A percentile compares a stretch with the other conserved stretches of the same genome.
These are phyloP conservation scores for Backusella morwellensis DNA, from an alignment of 192 early-diverging fungal genomes.

Conservation along the genomic window DNA sequence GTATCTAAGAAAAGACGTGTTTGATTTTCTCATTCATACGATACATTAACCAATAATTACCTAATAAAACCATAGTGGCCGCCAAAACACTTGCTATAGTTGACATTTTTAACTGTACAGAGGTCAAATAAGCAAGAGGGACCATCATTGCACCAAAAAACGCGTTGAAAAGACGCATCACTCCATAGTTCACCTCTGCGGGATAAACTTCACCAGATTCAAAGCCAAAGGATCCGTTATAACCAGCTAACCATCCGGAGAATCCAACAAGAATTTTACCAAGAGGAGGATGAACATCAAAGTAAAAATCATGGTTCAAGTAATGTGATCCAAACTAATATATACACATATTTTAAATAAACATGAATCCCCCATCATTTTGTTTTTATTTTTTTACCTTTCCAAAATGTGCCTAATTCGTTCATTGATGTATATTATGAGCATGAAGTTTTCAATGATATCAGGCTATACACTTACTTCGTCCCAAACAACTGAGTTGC, in stretches of 20 bases:
- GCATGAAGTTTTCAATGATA: neutral
- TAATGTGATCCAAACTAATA: conserved; percentile 93
- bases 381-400: conserved; percentile 38
- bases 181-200: conserved; percentile 74
- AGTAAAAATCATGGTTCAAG: conserved; percentile 90
- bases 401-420: conserved; percentile 52
- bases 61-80: conserved; percentile 74
- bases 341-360: neutral
- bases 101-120: conserved; percentile 71
- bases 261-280: conserved; percentile 95
- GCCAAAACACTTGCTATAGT: conserved; percentile 66
- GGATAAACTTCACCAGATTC: conserved; percentile 80
- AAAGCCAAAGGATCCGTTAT: conserved; percentile 86
- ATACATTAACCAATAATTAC: conserved; percentile 34
- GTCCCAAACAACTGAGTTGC: conserved; percentile 70
- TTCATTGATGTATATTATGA: neutral
- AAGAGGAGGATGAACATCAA: conserved; percentile 97
- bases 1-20: conserved; percentile 48
- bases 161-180: conserved; percentile 90
- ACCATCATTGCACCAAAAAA: conserved; percentile 87
- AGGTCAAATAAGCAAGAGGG: conserved; percentile 89
- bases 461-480: conserved; percentile 47
- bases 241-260: conserved; percentile 82
- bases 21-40: neutral
- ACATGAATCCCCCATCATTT: no score